A percentile compares a stretch with the other conserved stretches of the same genome.
Conservation (phyloP, 2,329 filamentous ascomycete genomes). For the Diaporthe destruens region DNA sequence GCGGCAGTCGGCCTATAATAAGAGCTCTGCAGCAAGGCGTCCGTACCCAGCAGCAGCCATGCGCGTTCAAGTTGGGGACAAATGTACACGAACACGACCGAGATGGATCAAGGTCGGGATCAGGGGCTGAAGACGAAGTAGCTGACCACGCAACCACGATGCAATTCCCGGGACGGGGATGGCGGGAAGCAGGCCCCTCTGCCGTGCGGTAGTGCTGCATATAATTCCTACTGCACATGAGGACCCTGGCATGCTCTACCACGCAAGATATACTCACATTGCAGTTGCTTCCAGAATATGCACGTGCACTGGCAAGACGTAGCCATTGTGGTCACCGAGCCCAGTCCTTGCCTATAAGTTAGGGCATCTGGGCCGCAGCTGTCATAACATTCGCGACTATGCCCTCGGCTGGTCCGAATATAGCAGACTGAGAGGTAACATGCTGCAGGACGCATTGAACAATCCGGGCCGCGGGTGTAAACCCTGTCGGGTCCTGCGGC, state of each 20-base stretch:
- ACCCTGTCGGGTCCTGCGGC: slow-evolving; percentile 33
- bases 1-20: neutral
- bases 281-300: neutral
- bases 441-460: slow-evolving; percentile 7
- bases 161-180: slow-evolving; percentile 34
- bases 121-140: slow-evolving; percentile 18
- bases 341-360: neutral
- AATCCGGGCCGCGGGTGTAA: neutral
- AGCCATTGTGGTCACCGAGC: neutral
- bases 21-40: neutral
- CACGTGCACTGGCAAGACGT: neutral
- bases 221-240: neutral
- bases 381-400: neutral
- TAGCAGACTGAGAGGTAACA: slow-evolving; percentile 3
- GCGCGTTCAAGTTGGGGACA: neutral
- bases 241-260: slow-evolving; percentile 2
- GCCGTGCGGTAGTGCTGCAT: slow-evolving; percentile 25
- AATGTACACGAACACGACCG: neutral
- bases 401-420: neutral
- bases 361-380: too few relatives aligned
- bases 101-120: slow-evolving; percentile 1
- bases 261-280: neutral
- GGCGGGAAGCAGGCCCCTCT: slow-evolving; percentile 33
- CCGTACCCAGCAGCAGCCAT: neutral
- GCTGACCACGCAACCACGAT: neutral